phyloP scores from a whole-genome alignment of 495 filamentous ascomycete species.

The Trichodelitschia bisporula region DNA sequence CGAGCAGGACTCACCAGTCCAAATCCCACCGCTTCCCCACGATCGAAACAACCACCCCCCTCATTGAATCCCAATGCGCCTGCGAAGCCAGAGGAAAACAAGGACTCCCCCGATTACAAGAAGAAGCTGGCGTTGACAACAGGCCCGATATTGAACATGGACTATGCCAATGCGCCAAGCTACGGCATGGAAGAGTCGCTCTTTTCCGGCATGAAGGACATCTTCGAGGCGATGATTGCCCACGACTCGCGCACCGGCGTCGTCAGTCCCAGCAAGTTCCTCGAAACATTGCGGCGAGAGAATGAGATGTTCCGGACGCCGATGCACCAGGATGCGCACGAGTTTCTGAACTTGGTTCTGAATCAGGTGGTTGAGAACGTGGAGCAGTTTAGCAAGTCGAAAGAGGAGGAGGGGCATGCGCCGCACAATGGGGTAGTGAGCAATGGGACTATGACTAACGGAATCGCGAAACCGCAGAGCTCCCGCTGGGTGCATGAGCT shows the following conservation, averaged over 20 bases:
- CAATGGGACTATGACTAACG: conserved; percentile 1
- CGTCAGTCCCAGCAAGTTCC: conserved; percentile 74
- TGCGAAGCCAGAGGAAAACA: conserved; percentile 46
- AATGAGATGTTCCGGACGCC: conserved; percentile 94
- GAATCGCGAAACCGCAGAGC: conserved; percentile 10
- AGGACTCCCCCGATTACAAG: conserved; percentile 79
- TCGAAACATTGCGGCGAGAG: conserved; percentile 78
- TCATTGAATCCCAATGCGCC: no score
- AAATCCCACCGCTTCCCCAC: no score
- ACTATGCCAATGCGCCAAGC: conserved; percentile 47
- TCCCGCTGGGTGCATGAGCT: conserved; percentile 83
- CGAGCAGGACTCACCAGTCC: no score
- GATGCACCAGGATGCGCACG: conserved; percentile 97
- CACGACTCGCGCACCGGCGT: conserved; percentile 68
- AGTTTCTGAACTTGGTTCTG: conserved; percentile 84
- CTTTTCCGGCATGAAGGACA: conserved; percentile 85
- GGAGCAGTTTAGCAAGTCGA: conserved; percentile 43
- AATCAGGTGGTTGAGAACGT: conserved; percentile 91
- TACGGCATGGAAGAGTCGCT: conserved; percentile 91
- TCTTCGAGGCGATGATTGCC: conserved; percentile 76
- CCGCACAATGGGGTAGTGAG: conserved; percentile 7
- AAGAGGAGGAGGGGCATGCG: conserved; percentile 21
- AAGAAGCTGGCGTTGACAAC: conserved; percentile 81
- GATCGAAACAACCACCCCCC: no score
- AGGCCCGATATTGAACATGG: conserved; percentile 61